Conservation (phyloP, 139 green algal genomes). For the Coelastrella sp. region DNA sequence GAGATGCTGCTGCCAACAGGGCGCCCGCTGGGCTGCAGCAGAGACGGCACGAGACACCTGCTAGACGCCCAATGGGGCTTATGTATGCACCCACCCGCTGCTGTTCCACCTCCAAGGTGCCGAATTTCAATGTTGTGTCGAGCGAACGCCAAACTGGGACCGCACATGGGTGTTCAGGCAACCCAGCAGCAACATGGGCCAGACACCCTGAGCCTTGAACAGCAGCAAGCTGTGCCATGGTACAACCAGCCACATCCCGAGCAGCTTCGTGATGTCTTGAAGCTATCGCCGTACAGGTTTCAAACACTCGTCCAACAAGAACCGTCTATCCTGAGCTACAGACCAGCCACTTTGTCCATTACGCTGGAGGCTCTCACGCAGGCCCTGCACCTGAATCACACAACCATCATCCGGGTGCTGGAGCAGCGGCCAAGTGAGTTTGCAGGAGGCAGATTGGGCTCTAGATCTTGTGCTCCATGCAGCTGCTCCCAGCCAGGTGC, state of each 20-base stretch:
- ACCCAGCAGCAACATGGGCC: background rate
- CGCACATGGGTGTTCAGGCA: too few relatives aligned
- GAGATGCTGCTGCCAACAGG: too few relatives aligned
- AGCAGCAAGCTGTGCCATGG: slow-evolving; percentile 12
- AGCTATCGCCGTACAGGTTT: slow-evolving; percentile 7
- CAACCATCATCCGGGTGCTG: background rate
- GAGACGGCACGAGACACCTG: too few relatives aligned
- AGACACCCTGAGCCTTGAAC: background rate
- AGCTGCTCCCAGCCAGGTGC: too few relatives aligned
- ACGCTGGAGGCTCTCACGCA: background rate
- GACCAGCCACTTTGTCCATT: background rate
- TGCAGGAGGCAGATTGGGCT: background rate
- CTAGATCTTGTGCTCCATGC: too few relatives aligned
- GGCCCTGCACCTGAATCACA: background rate
- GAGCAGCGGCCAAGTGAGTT: background rate
- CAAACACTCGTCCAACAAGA: slow-evolving; percentile 3
- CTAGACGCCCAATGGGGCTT: too few relatives aligned
- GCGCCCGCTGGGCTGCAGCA: too few relatives aligned
- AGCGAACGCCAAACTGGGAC: too few relatives aligned
- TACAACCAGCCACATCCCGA: background rate
- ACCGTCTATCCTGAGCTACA: slow-evolving; percentile 2
- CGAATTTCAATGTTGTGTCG: too few relatives aligned
- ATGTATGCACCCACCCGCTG: too few relatives aligned
- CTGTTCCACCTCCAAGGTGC: too few relatives aligned
- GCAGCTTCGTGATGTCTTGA: slow-evolving; percentile 4